Evolutionary conservation across 2,329 filamentous ascomycete genomes (phyloP).

Genomic region (Amauroascus niger): DNA sequence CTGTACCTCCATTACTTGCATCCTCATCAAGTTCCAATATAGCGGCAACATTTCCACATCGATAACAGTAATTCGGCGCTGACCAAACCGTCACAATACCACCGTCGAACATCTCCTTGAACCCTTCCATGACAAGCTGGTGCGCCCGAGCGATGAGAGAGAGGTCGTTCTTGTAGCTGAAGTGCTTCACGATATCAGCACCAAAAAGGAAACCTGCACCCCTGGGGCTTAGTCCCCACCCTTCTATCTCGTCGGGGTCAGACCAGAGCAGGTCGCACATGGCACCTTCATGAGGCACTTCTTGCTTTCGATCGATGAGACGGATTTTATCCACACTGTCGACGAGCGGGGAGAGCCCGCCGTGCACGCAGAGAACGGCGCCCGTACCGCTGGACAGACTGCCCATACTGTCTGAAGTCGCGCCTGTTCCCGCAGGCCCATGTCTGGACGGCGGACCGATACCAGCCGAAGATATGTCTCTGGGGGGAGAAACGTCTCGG

Average conservation of each 20-base stretch:
- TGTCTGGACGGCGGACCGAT: constrained; percentile 43
- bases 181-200: constrained; percentile 64
- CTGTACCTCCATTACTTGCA: constrained; percentile 60
- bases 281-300: constrained; percentile 77
- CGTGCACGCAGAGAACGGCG: constrained; percentile 90
- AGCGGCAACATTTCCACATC: constrained; percentile 89
- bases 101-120: constrained; percentile 88
- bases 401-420: constrained; percentile 57
- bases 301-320: constrained; percentile 89
- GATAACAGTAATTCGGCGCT: constrained; percentile 49
- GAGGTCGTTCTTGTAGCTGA: constrained; percentile 66
- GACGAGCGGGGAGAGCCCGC: constrained; percentile 80
- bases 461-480: constrained; percentile 37
- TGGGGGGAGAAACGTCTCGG: constrained; percentile 31
- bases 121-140: constrained; percentile 67
- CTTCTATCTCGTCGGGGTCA: constrained; percentile 62
- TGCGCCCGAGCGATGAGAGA: constrained; percentile 63
- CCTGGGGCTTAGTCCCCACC: constrained; percentile 59
- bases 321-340: constrained; percentile 94
- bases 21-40: constrained; percentile 90
- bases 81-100: constrained; percentile 67
- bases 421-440: constrained; percentile 70
- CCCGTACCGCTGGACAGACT: constrained; percentile 51
- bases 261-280: constrained; percentile 71
- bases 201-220: constrained; percentile 57